These are phyloP conservation scores for Phaeosphaeriaceae sp. DNA, from an alignment of 2,329 filamentous ascomycete genomes.

Conservation along the genomic window DNA sequence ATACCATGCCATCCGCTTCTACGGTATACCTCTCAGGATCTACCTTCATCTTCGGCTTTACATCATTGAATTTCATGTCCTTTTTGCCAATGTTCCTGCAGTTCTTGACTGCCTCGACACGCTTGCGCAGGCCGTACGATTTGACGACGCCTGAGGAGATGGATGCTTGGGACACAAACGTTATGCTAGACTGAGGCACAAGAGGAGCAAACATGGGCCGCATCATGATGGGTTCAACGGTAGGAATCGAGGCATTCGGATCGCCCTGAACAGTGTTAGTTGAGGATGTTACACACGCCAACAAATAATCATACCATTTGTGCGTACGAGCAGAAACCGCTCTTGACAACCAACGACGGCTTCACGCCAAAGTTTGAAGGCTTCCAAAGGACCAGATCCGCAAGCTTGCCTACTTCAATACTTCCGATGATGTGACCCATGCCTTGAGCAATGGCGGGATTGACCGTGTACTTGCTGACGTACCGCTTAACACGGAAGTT, in stretches of 20 bases:
- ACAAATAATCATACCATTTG: constrained; percentile 71
- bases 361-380: constrained; percentile 87
- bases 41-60: constrained; percentile 85
- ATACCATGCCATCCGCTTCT: constrained; percentile 80
- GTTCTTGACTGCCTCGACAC: constrained; percentile 78
- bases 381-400: constrained; percentile 88
- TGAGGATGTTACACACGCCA: not conserved
- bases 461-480: constrained; percentile 94
- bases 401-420: constrained; percentile 86
- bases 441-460: constrained; percentile 88
- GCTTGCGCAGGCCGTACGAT: constrained; percentile 78
- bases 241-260: constrained; percentile 72
- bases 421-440: constrained; percentile 88
- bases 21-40: constrained; percentile 91
- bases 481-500: constrained; percentile 94
- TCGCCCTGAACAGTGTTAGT: constrained; percentile 48
- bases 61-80: constrained; percentile 90
- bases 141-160: constrained; percentile 71
- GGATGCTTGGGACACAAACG: constrained; percentile 81
- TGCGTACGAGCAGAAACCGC: constrained; percentile 80
- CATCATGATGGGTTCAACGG: constrained; percentile 81
- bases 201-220: constrained; percentile 85
- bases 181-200: constrained; percentile 75
- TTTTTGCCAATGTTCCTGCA: constrained; percentile 79
- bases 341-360: constrained; percentile 82